Percentiles rank a stretch among this genome's conserved stretches.
Evolutionary conservation across 805 yeast genomes (phyloP).

Genomic region (Hanseniaspora meyeri): DNA sequence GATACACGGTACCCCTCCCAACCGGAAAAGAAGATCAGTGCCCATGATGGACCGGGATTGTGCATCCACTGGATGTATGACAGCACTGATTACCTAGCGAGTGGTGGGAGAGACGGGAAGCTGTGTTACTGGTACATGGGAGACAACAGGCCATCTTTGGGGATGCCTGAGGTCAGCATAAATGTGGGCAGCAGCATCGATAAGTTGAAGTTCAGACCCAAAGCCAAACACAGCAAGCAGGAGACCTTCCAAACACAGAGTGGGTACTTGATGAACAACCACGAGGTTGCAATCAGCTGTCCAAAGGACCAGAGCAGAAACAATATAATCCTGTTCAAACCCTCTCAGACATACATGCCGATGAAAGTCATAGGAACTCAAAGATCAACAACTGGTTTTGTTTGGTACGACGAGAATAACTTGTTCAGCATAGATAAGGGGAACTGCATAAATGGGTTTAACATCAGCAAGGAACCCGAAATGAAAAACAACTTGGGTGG

Average conservation of each 20-base stretch:
- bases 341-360: slow-evolving; percentile 64
- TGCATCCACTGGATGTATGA: slow-evolving; percentile 83
- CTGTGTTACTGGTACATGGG: slow-evolving; percentile 28
- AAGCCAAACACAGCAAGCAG: background rate
- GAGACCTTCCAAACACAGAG: background rate
- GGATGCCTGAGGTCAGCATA: slow-evolving; percentile 56
- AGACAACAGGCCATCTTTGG: slow-evolving; percentile 16
- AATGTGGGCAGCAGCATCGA: slow-evolving; percentile 68
- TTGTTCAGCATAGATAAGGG: slow-evolving; percentile 27
- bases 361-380: slow-evolving; percentile 30
- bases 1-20: slow-evolving; percentile 60
- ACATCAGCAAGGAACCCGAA: slow-evolving; percentile 24
- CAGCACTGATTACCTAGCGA: slow-evolving; percentile 54
- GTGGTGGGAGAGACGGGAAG: slow-evolving; percentile 83
- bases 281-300: slow-evolving; percentile 47
- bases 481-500: slow-evolving; percentile 24
- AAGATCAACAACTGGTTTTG: slow-evolving; percentile 25
- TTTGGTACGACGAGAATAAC: slow-evolving; percentile 27
- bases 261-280: background rate
- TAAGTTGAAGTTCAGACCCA: slow-evolving; percentile 31
- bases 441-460: slow-evolving; percentile 26
- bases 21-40: slow-evolving; percentile 62
- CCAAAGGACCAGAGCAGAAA: slow-evolving; percentile 47
- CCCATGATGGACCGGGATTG: slow-evolving; percentile 85
- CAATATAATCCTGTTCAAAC: slow-evolving; percentile 54